A percentile compares a stretch with the other conserved stretches of the same genome.
phyloP scores from a whole-genome alignment of 192 early-diverging fungal genomes.

The Rhizoclosmatium globosum region DNA sequence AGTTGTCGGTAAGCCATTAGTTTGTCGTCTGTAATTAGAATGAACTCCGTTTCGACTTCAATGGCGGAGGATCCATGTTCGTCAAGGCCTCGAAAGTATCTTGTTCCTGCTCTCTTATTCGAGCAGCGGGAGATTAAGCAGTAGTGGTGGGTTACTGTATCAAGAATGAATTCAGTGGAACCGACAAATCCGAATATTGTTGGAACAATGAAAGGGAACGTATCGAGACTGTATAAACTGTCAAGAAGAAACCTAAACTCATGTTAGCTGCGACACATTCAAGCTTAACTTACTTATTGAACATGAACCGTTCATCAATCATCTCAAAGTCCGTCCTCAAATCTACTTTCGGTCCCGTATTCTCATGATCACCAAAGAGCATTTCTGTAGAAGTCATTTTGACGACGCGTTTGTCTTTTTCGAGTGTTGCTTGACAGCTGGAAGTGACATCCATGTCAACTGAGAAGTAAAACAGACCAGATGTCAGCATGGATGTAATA shows the following conservation, averaged over 20 bases:
- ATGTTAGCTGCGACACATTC: not conserved
- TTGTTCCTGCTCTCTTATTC: constrained; percentile 27
- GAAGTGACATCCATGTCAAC: constrained; percentile 32
- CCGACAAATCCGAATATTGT: constrained; percentile 30
- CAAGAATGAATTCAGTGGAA: constrained; percentile 23
- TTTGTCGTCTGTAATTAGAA: constrained; percentile 3
- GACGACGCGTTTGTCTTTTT: not conserved
- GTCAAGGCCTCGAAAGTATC: constrained; percentile 35
- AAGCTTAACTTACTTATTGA: constrained; percentile 9
- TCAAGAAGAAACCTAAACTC: not conserved
- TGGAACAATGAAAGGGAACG: constrained; percentile 33
- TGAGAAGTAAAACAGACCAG: constrained; percentile 34
- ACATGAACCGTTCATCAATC: constrained; percentile 27
- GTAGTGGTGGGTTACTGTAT: constrained; percentile 2
- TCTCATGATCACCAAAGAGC: not conserved
- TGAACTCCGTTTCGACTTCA: constrained; percentile 38
- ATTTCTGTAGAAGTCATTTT: not conserved
- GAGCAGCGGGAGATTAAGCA: constrained; percentile 26
- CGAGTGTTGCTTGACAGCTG: not conserved
- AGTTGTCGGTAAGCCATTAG: constrained; percentile 30
- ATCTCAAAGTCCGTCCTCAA: constrained; percentile 3
- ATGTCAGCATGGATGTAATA: constrained; percentile 18
- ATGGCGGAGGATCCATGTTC: constrained; percentile 25
- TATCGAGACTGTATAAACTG: constrained; percentile 1
- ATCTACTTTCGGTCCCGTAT: not conserved